Percentiles rank a stretch among this genome's conserved stretches.
These are phyloP conservation scores for Cladorrhinum sp. DNA, from an alignment of 2,329 filamentous ascomycete species.

Conservation along the genomic window DNA sequence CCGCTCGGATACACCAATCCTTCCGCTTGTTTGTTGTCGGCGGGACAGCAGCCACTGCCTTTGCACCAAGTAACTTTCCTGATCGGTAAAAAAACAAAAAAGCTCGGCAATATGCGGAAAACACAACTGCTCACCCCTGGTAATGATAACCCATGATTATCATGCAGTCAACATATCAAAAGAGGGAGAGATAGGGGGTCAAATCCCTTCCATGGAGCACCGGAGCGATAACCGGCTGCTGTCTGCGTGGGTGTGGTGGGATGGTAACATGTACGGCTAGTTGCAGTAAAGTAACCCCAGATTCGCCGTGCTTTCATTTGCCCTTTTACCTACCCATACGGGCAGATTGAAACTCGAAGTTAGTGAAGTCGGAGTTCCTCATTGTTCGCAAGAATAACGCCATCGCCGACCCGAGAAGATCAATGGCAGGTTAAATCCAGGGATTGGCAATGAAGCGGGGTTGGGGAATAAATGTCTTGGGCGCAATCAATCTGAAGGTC, in stretches of 20 bases:
- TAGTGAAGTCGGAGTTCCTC: too few species aligned
- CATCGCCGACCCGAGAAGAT: conserved; percentile 4
- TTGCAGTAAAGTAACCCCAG: neutral
- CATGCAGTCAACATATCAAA: neutral
- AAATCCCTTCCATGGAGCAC: neutral
- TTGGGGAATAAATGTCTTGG: neutral
- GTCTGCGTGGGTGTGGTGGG: neutral
- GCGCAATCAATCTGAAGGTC: neutral
- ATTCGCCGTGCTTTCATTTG: neutral
- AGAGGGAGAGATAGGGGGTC: neutral
- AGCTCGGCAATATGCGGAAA: neutral
- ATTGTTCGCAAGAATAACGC: conserved; percentile 16
- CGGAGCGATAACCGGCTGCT: neutral
- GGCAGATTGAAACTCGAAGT: too few species aligned
- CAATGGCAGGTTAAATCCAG: conserved; percentile 1
- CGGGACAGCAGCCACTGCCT: too few species aligned
- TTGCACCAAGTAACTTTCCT: neutral
- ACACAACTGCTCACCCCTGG: too few species aligned
- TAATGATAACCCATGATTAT: neutral
- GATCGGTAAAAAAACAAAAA: neutral
- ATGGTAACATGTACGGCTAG: neutral
- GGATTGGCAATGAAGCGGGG: neutral
- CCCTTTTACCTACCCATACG: conserved; percentile 10
- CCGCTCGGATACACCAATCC: neutral
- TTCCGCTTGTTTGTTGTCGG: neutral